Evolutionary conservation across 2,329 filamentous ascomycete species (phyloP).

Genomic region (Fusarium robinianum): DNA sequence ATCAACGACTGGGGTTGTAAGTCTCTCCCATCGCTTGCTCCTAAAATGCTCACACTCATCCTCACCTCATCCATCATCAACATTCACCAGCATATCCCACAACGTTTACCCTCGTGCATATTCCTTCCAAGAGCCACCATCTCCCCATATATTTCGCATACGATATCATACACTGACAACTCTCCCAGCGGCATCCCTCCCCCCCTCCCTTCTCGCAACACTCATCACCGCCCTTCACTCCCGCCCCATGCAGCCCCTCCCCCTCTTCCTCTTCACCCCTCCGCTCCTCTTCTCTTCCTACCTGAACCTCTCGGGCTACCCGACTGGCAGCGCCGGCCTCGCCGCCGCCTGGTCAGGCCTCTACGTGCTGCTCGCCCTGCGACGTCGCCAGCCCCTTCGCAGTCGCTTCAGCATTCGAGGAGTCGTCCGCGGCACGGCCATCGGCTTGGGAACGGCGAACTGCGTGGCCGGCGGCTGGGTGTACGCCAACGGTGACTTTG

Average conservation of each 20-base stretch:
- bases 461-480: constrained; percentile 55
- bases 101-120: background rate
- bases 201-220: constrained; percentile 59
- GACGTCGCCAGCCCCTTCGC: constrained; percentile 48
- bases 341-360: constrained; percentile 61
- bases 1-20: constrained; percentile 57
- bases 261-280: constrained; percentile 57
- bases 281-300: constrained; percentile 61
- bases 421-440: constrained; percentile 54
- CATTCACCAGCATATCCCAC: background rate
- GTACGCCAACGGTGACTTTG: constrained; percentile 56
- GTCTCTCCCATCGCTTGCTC: constrained; percentile 33
- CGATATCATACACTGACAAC: constrained; percentile 11
- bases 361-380: constrained; percentile 60
- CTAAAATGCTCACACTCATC: constrained; percentile 8
- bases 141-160: background rate
- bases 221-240: constrained; percentile 61
- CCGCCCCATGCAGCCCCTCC: constrained; percentile 56
- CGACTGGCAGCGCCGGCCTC: constrained; percentile 60
- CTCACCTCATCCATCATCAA: background rate
- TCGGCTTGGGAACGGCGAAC: constrained; percentile 56
- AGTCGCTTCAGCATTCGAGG: constrained; percentile 54
- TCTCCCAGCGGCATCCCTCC: constrained; percentile 55
- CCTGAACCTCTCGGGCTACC: constrained; percentile 63
- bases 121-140: constrained; percentile 3